Percentiles rank a stretch among this genome's conserved stretches.
phyloP scores from a whole-genome alignment of 1,139 yeast species.

The Yamadazyma atmosphaerica region DNA sequence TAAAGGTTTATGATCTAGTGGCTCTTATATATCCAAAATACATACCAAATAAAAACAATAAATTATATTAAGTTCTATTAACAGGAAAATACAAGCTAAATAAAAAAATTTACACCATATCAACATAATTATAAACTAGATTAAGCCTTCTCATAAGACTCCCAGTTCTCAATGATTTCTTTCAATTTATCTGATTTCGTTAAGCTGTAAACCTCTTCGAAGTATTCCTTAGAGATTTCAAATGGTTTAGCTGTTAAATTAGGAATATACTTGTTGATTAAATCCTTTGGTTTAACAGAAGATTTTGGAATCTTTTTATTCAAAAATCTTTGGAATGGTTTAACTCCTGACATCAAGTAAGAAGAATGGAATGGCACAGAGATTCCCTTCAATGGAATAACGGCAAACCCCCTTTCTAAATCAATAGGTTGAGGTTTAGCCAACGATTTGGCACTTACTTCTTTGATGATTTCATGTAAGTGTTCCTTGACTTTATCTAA shows the following conservation, averaged over 20 bases:
- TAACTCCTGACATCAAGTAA: constrained; percentile 95
- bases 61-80: not conserved
- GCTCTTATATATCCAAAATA: constrained; percentile 11
- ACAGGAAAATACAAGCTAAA: constrained; percentile 3
- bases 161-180: constrained; percentile 93
- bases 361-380: constrained; percentile 99
- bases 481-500: constrained; percentile 88
- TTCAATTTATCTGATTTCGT: constrained; percentile 92
- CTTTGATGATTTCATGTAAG: constrained; percentile 81
- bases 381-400: constrained; percentile 96
- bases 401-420: constrained; percentile 96
- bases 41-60: not conserved
- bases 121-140: constrained; percentile 1
- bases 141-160: constrained; percentile 61
- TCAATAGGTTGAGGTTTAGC: constrained; percentile 97
- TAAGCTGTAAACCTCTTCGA: constrained; percentile 89
- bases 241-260: constrained; percentile 98
- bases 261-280: constrained; percentile 95
- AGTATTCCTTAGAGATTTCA: constrained; percentile 92
- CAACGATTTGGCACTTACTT: constrained; percentile 73
- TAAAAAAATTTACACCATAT: too few relatives aligned
- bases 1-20: constrained; percentile 39
- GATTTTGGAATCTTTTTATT: constrained; percentile 93
- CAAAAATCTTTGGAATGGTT: constrained; percentile 97
- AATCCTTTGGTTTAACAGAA: constrained; percentile 91